Base-by-base conservation (phyloP, 1,284 basidiomycete genomes). In the Meira nashicola region DNA sequence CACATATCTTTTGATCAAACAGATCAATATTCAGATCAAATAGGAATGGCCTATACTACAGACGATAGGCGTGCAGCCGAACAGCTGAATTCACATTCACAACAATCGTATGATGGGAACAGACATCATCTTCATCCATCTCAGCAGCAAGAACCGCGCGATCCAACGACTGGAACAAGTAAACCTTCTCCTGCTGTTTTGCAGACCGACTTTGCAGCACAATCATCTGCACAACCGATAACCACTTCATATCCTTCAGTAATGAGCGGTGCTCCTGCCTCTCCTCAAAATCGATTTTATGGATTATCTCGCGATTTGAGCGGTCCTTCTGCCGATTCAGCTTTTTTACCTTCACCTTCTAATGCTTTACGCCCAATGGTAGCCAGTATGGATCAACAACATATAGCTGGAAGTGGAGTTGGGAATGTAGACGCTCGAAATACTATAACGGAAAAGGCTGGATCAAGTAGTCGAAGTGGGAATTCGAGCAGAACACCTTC, bases 321-420 rank as follows among this genome's bases (percentile, higher is more conserved):
- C 4, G 55, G 55, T 14, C 44, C 47, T 17, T 56, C 55, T 12
- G 40, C 55, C 4, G 55, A 56, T n/a, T 49, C 44, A 1, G 55
- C 55, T 12, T 43, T 51, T 17, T 39, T 56, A 17, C 15, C 23
- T 6, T 15, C 25, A 14, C 12, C 17, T 5, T 19, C 12, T 12
- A n/a, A 23, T 14, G 23, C 21, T 14, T 23, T 23, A 25, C 17
- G 25, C 5, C n/a, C n/a, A 21, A 43, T 43, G 40, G 28, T 33
- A 33, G 28, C 28, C 28, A 33, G 8, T 33, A 33, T 33, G 28
- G 28, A 33, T 33, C 28, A 4, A 33, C 28, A 33, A 33, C 15
- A 17, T 37, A 10, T 8, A n/a, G 10, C 15, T 10, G 23, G 10
- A 1, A 15, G 39, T n/a, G 54, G 53, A 28, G n/a, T 10, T 10